Percentiles rank a stretch among this genome's conserved stretches.
These are phyloP conservation scores for Rhodamnia rubescens DNA, from an alignment of 345 rosid genomes.

Conservation along the genomic window DNA sequence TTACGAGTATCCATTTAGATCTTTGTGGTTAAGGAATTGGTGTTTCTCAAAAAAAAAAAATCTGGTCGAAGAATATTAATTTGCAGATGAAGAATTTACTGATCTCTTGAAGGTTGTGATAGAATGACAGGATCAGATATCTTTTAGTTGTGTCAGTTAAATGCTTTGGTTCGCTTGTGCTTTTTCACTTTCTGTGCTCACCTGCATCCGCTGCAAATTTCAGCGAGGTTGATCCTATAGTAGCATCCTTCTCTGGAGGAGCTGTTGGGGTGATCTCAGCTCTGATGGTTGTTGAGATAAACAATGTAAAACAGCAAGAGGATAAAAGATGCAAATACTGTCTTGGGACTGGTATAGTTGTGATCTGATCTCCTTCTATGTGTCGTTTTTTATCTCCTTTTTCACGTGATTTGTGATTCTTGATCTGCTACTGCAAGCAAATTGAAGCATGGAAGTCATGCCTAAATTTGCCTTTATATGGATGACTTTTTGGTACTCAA, in stretches of 20 bases:
- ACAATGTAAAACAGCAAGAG: conserved; percentile 93
- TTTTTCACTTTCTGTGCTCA: background rate
- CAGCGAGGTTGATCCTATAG: conserved; percentile 95
- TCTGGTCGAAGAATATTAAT: background rate
- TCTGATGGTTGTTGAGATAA: conserved; percentile 92
- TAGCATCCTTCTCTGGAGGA: conserved; percentile 97
- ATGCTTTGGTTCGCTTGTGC: background rate
- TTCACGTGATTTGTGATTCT: background rate
- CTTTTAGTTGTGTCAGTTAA: background rate
- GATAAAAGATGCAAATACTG: conserved; percentile 97
- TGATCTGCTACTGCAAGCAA: background rate
- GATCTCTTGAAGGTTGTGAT: background rate
- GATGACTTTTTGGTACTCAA: background rate
- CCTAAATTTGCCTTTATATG: background rate
- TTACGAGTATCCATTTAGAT: background rate
- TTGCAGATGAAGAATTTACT: background rate
- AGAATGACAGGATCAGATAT: background rate
- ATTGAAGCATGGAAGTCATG: background rate
- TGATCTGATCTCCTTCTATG: background rate
- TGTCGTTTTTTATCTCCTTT: background rate
- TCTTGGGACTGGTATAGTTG: conserved; percentile 74
- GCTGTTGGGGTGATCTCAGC: conserved; percentile 97
- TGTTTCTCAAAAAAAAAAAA: background rate
- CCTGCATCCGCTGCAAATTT: conserved; percentile 8
- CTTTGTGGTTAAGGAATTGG: background rate